A percentile compares a stretch with the other conserved stretches of the same genome.
These are phyloP conservation scores for Alternaria tenuissima DNA, from an alignment of 2,329 filamentous ascomycete species.

Conservation along the genomic window DNA sequence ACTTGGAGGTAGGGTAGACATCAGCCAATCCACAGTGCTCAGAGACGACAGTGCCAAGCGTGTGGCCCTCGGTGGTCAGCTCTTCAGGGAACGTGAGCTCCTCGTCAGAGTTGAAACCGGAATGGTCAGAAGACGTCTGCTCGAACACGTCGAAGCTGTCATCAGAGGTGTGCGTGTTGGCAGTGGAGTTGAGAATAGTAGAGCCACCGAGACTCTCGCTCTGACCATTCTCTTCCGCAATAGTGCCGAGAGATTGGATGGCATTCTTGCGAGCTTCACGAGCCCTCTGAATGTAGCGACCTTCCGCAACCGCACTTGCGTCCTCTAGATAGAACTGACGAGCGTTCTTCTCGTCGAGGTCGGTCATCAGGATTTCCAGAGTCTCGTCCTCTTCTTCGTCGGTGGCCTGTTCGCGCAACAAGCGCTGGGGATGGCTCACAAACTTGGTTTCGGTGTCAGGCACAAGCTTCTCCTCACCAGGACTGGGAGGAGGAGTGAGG, in stretches of 20 bases:
- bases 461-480: conserved; percentile 58
- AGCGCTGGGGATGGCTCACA: conserved; percentile 66
- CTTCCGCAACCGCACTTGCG: conserved; percentile 89
- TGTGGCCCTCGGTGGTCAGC: conserved; percentile 90
- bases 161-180: conserved; percentile 56
- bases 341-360: conserved; percentile 71
- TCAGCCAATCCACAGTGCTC: conserved; percentile 87
- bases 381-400: conserved; percentile 75
- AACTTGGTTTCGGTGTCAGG: conserved; percentile 66
- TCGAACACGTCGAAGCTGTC: conserved; percentile 82
- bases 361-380: conserved; percentile 73
- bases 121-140: conserved; percentile 71
- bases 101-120: conserved; percentile 65
- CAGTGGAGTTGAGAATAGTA: conserved; percentile 50
- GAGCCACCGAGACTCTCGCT: conserved; percentile 48
- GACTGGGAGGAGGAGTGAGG: conserved; percentile 84
- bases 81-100: conserved; percentile 72
- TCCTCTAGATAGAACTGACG: conserved; percentile 76
- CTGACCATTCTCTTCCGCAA: conserved; percentile 60
- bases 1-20: conserved; percentile 85
- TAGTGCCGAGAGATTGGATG: conserved; percentile 66
- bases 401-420: conserved; percentile 54
- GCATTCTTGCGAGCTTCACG: conserved; percentile 69
- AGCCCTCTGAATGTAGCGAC: conserved; percentile 75
- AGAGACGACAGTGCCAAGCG: conserved; percentile 89